Conservation (phyloP, 2,329 filamentous ascomycete genomes). For the Sporothrix protearum region DNA sequence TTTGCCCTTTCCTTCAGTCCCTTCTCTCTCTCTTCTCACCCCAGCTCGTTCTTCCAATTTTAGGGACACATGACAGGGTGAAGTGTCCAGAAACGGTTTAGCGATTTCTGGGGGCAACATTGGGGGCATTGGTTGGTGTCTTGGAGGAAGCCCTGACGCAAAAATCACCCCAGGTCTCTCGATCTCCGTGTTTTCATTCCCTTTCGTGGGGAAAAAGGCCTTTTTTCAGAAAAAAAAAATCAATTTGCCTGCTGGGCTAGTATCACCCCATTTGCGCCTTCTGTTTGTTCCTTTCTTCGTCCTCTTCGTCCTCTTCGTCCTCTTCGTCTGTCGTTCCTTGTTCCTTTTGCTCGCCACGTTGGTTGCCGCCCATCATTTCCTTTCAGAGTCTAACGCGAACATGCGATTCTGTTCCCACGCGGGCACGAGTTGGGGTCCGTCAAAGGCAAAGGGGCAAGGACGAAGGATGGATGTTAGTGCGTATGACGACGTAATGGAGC, state of each 20-base stretch:
- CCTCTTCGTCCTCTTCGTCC: not conserved
- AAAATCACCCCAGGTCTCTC: slow-evolving; percentile 10
- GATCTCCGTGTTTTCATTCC: not conserved
- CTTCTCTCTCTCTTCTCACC: not conserved
- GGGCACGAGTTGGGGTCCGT: not conserved
- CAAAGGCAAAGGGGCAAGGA: not conserved
- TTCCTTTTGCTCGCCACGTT: slow-evolving; percentile 8
- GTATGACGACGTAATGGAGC: not conserved
- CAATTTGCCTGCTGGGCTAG: not conserved
- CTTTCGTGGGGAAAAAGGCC: not conserved
- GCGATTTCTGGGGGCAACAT: slow-evolving; percentile 14
- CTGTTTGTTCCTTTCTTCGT: not conserved
- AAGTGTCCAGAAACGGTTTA: slow-evolving; percentile 10
- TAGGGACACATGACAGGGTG: slow-evolving; percentile 23
- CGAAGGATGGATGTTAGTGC: not conserved
- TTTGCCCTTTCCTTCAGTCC: not conserved
- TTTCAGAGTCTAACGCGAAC: not conserved
- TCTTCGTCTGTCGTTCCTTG: not conserved
- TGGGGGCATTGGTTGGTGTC: slow-evolving; percentile 4
- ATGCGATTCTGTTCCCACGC: not conserved
- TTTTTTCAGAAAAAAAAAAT: no score
- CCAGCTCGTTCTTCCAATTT: slow-evolving; percentile 6
- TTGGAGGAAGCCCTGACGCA: slow-evolving; percentile 7
- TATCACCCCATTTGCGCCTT: slow-evolving; percentile 1
- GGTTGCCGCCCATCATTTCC: slow-evolving; percentile 3